phyloP scores from a whole-genome alignment of 2,329 filamentous ascomycete genomes.

The Diaporthe batatas region DNA sequence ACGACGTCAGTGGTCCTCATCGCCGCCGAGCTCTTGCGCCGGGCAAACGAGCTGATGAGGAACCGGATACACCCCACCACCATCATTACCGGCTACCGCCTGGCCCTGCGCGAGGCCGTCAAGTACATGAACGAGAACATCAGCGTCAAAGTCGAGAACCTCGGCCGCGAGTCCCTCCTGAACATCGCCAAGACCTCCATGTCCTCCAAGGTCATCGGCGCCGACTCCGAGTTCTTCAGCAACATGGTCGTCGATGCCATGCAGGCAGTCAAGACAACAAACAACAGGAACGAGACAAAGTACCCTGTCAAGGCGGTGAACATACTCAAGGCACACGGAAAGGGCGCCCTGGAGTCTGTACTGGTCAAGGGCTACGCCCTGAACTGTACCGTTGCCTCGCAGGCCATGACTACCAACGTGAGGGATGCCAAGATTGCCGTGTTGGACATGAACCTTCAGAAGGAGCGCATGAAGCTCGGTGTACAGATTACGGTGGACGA shows the following conservation, averaged over 20 bases:
- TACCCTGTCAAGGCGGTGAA: slow-evolving; percentile 99
- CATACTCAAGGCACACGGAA: slow-evolving; percentile 97
- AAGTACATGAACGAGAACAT: slow-evolving; percentile 99
- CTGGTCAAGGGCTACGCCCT: slow-evolving; percentile 96
- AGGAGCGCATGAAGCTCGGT: slow-evolving; percentile 98
- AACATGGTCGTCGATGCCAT: slow-evolving; percentile 98
- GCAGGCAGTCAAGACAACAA: slow-evolving; percentile 91
- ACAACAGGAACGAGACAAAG: slow-evolving; percentile 90
- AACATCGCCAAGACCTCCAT: slow-evolving; percentile 99
- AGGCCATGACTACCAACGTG: slow-evolving; percentile 95
- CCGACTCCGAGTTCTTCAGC: slow-evolving; percentile 96
- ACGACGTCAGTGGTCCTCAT: slow-evolving; percentile 98
- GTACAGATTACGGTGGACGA: slow-evolving; percentile 99
- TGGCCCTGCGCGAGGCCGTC: slow-evolving; percentile 94
- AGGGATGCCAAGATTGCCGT: slow-evolving; percentile 96
- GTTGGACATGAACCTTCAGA: slow-evolving; percentile 97
- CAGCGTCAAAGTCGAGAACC: slow-evolving; percentile 92
- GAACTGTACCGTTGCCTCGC: slow-evolving; percentile 98
- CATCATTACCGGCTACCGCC: slow-evolving; percentile 97
- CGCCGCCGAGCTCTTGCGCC: slow-evolving; percentile 91
- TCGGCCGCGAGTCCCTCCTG: slow-evolving; percentile 90
- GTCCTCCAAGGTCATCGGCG: slow-evolving; percentile 98
- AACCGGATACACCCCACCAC: slow-evolving; percentile 99
- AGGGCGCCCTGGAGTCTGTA: slow-evolving; percentile 88
- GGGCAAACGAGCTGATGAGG: slow-evolving; percentile 98